Evolutionary conservation across 176 grass and related monocot species (phyloP), one percentile per base, ranked within the genome.

Genomic region (Cymbopogon citratus): DNA sequence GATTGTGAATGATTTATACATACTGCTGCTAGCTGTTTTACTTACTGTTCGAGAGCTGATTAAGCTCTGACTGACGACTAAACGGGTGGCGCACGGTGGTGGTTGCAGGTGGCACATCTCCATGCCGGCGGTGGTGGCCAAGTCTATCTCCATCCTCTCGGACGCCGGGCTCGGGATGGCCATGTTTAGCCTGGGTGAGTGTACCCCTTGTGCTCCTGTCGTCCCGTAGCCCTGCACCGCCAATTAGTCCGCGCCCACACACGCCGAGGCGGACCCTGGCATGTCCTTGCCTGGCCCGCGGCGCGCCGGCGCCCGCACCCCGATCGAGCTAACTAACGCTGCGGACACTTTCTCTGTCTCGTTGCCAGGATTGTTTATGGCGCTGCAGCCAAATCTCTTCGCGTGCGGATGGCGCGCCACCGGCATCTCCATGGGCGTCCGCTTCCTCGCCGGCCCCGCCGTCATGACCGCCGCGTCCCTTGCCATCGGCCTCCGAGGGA

Each of bases 131-230:
- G 86, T 98, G 48, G 75, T 98, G 21, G 88, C 65, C 63, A 92
- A 98, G 82, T 98, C 95, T 61, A 98, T 98, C 86, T 88, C 95
- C 63, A 98, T 95, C 23, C 92, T 98, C 44, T 98, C 95, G 45
- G 95, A 98, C 84, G 95, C 95, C 4, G 95, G 95, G 12, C 92
- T 98, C 13, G 95, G 95, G 16, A 98, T 98, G 95, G 95, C 95
- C 62, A 98, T 98, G 95, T 95, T 98, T 82, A 98, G 95, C 80
- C 86, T 98, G 29, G 95, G 92, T 94, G 80, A 61, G 91, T 83
- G 12, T 8, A 12, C 49, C 83, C 59, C 57, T 83, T 82, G 88
- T 82, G 83, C 74, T 67, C 16, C 18, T 86, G 83, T 86, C 88
- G 64, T 71, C 79, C 59, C 27, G 35, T 59, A 36, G 66, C 87